Base-by-base conservation (phyloP, 2,329 filamentous ascomycete genomes). In the Calonectria henricotiae region DNA sequence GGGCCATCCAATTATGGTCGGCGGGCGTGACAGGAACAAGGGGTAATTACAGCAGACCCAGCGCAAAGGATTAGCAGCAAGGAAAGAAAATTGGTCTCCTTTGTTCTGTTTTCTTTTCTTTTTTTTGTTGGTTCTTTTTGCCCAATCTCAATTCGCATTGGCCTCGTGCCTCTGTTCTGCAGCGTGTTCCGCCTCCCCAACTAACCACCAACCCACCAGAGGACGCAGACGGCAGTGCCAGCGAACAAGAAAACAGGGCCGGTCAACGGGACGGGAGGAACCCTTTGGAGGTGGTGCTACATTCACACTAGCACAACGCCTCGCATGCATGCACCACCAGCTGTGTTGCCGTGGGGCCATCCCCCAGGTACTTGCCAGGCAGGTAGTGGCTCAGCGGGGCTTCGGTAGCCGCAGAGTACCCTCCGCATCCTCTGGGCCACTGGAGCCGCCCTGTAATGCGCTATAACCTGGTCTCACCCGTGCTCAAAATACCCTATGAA, bases 251-350 rank as follows among this genome's bases (percentile, higher is more conserved):
- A 62, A 66, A 72, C 30, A 75, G 72, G 72, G 39, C 73, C 68
- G 69, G 71, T 67, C 68, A 77, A 76, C 74, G 75, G 74, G 71
- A 77, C 75, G 75, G 74, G 75, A 77, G 74, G 74, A 77, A 70
- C 75, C 75, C 73, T 76, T 72, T 76, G 72, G 76, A 69, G 58
- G 74, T 76, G 67, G 70, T 71, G 66, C 72, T 58, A 58, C 51
- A 58, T 58, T 75, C 70, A 64, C 70, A 61, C 72, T 77, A 77
- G 76, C 73, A 74, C 74, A 77, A 77, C 72, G 75, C 76, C 75
- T 76, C 73, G 74, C 72, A 75, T 73, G 69, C 71, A 75, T 71
- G 72, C 76, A 78, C 76, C 76, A 77, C 68, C 71, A 64, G 43
- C 65, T 77, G 60, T 66, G 69, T 72, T 35, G 49, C 60, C 73